Base-by-base conservation (phyloP, 805 yeast genomes). In the Nakazawaea anatomiae region DNA sequence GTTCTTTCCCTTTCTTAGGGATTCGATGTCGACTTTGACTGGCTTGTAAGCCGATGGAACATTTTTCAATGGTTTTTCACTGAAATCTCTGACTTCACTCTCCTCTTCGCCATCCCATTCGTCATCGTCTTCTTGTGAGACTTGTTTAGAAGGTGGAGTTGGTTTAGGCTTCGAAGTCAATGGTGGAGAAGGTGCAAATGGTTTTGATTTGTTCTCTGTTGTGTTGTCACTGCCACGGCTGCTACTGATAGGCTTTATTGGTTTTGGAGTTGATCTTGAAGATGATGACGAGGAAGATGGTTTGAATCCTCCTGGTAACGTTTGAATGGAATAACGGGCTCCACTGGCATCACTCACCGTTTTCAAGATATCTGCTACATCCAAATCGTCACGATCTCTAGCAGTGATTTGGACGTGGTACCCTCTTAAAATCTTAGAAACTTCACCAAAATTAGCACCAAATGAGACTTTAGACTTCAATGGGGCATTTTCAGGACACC, bases 401-500 rank as follows among this genome's bases (percentile, higher is more conserved):
- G 98, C 98, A 46, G 97, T 90, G 57, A 94, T 83, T 69, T 94
- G 97, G 50, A 94, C 91, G 65, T 94, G 99, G 70, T 92, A 94
- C 44, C 96, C 96, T 58, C 76, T 75, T 61, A 87, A 74, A 25
- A 81, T 73, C 53, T 76, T 81, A 30, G 90, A 80, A 25, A 87
- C 87, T 40, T 83, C 87, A 40, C 88, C 89, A 57, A 86, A 83
- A 66, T 87, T 87, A 54, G 81, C 70, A 30, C 92, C 90, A 68
- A 83, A 87, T 1, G 90, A 83, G 44, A 88, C 77, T 59, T 89
- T 79, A 30, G 85, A 74, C 63, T 83, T 86, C 62, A 74, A 75
- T 56, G 97, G 96, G 27, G 96, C 91, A 51, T 92, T 88, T 67
- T 94, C 98, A 6, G 99, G 99, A 70, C 96, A 88, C 97, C 97